A percentile compares a stretch with the other conserved stretches of the same genome.
Conservation (phyloP, 495 filamentous ascomycete genomes). For the Podospora fimiseda region DNA sequence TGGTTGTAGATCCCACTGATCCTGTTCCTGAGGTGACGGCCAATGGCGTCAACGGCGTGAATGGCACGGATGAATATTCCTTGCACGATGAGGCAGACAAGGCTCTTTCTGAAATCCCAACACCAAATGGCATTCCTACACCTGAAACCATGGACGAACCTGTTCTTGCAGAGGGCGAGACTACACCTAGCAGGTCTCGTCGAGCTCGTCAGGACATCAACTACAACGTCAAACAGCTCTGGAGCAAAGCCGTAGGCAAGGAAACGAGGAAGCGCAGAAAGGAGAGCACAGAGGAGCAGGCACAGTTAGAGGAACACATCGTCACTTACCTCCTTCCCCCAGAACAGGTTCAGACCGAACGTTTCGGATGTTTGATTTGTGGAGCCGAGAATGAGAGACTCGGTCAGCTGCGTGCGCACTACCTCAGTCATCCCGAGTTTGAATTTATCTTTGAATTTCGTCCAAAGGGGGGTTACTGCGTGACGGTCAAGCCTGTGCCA, state of each 20-base stretch:
- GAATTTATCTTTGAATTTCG: conserved; percentile 36
- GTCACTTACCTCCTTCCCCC: conserved; percentile 41
- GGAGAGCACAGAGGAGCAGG: conserved; percentile 20
- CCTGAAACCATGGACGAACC: conserved; percentile 14
- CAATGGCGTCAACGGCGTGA: conserved; percentile 20
- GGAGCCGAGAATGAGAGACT: conserved; percentile 34
- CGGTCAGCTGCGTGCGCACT: conserved; percentile 39
- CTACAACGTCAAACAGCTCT: conserved; percentile 47
- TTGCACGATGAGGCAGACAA: conserved; percentile 25
- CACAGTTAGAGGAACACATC: conserved; percentile 25
- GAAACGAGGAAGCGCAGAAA: conserved; percentile 37
- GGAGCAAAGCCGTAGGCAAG: conserved; percentile 41
- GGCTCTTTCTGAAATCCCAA: not conserved
- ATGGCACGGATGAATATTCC: conserved; percentile 3
- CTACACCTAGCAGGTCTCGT: conserved; percentile 35
- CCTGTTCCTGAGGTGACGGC: conserved; percentile 10
- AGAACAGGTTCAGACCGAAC: conserved; percentile 35
- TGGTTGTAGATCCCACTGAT: conserved; percentile 24
- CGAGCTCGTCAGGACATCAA: conserved; percentile 39
- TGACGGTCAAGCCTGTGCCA: conserved; percentile 19
- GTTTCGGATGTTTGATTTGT: conserved; percentile 43
- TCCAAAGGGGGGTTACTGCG: conserved; percentile 14
- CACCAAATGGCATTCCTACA: conserved; percentile 15
- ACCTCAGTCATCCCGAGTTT: conserved; percentile 38
- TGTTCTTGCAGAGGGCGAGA: conserved; percentile 19